These are phyloP conservation scores for Ambrosiella cleistominuta DNA, from an alignment of 2,329 filamentous ascomycete genomes.

Conservation along the genomic window DNA sequence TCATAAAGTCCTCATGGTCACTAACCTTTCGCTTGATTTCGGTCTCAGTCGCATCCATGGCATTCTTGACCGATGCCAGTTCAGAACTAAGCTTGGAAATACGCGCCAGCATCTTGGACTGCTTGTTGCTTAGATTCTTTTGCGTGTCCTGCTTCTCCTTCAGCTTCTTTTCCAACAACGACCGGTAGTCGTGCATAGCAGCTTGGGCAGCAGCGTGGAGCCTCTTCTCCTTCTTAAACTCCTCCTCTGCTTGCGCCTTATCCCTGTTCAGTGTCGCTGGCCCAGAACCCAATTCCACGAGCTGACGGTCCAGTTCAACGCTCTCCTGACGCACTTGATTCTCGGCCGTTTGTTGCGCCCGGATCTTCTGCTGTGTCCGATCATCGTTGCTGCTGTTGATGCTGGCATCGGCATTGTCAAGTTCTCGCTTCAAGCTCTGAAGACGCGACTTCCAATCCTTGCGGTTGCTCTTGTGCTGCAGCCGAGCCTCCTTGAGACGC, in stretches of 20 bases:
- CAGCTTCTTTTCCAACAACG: constrained; percentile 43
- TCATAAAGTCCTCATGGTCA: not conserved
- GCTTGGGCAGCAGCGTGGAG: constrained; percentile 41
- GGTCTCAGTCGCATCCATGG: constrained; percentile 22
- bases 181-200: constrained; percentile 39
- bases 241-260: constrained; percentile 36
- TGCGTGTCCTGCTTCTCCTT: constrained; percentile 48
- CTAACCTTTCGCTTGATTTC: not conserved
- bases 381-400: constrained; percentile 59
- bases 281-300: constrained; percentile 38
- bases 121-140: constrained; percentile 44
- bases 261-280: constrained; percentile 43
- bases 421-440: constrained; percentile 52
- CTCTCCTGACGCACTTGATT: constrained; percentile 44
- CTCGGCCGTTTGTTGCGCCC: constrained; percentile 58
- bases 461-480: constrained; percentile 49
- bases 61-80: constrained; percentile 50
- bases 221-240: constrained; percentile 36
- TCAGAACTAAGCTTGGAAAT: constrained; percentile 58
- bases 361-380: constrained; percentile 55
- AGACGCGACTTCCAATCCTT: constrained; percentile 59
- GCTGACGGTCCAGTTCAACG: constrained; percentile 26
- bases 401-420: constrained; percentile 48
- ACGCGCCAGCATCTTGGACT: constrained; percentile 53
- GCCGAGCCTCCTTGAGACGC: constrained; percentile 51